These are phyloP conservation scores for Elaeis oleifera DNA, from an alignment of 202 grass and related monocot genomes.

Conservation along the genomic window DNA sequence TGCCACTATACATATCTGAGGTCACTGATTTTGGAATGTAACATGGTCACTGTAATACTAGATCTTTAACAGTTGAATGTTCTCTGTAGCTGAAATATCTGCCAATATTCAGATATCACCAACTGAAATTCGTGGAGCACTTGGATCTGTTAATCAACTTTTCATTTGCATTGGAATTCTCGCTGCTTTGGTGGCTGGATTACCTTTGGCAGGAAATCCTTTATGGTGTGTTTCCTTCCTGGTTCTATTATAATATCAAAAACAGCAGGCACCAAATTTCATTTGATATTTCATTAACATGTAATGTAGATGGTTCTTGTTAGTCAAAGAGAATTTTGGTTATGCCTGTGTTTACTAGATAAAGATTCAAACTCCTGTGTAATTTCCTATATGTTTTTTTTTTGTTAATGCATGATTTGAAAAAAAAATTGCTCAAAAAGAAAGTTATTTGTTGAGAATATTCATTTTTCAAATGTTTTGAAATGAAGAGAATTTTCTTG, in stretches of 20 bases:
- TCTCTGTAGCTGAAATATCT: no score
- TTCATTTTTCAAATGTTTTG: no score
- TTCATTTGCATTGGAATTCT: slow-evolving; percentile 99
- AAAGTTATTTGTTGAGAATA: no score
- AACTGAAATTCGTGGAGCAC: slow-evolving; percentile 98
- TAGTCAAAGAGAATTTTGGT: slow-evolving; percentile 1
- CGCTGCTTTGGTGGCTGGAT: slow-evolving; percentile 77
- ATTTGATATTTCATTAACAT: neutral
- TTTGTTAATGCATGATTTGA: no score
- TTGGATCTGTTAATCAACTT: slow-evolving; percentile 91
- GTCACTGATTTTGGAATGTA: slow-evolving; percentile 32
- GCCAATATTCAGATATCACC: slow-evolving; percentile 68
- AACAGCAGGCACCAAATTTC: no score
- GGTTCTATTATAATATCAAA: no score
- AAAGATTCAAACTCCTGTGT: neutral
- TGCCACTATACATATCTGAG: slow-evolving; percentile 99
- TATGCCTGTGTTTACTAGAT: neutral
- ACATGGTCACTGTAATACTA: slow-evolving; percentile 4
- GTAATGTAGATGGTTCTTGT: neutral
- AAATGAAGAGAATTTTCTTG: no score
- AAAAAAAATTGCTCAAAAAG: no score
- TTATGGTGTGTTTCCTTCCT: slow-evolving; percentile 45
- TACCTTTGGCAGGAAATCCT: slow-evolving; percentile 86
- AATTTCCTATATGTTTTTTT: no score
- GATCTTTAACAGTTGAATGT: no score